Evolutionary conservation across 306 rosid genomes (phyloP), one percentile per base, ranked within the genome.

Genomic region (Macrotyloma uniflorum): DNA sequence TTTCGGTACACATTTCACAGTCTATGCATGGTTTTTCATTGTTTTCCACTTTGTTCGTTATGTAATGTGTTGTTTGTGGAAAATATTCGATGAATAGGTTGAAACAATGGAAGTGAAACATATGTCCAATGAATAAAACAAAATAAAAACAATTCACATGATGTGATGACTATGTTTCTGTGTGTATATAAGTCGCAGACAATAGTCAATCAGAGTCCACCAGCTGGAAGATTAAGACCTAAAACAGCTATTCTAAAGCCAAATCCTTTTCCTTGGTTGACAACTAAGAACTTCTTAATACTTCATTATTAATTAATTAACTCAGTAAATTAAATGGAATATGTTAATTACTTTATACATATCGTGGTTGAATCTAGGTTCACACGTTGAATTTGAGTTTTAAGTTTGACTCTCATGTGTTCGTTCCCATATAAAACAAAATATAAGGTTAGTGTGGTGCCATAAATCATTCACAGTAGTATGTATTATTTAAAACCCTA

Each of bases 201-300:
- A 85, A 8, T 64, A 72, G 86, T 83, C 93, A 82, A 83, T 82
- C 66, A 78, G 18, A 83, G 86, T 82, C 80, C 68, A 72, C 73
- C 85, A 85, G 49, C 82, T 76, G 69, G 75, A 73, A 68, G 43
- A 61, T 69, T 68, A 20, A 45, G 81, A 62, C 69, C 67, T 68
- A n/a, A 53, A 46, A 28, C 32, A n/a, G 2, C 6, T 19, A 8
- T 14, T 53, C 46, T 4, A n/a, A 5, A 10, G 26, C 2, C 1
- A 8, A 67, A 76, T 69, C 79, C 62, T 40, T 12, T 33, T 33
- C 4, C 68, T 58, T 74, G 57, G 58, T 55, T 74, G 78, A 68
- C 88, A 78, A 79, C 79, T 74, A 85, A 85, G 72, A 79, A 15
- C 75, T 9, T 76, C 30, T 81, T 74, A 46, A 79, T 79, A 30